Base-by-base conservation (phyloP, 2,329 filamentous ascomycete species). In the Nemania abortiva region DNA sequence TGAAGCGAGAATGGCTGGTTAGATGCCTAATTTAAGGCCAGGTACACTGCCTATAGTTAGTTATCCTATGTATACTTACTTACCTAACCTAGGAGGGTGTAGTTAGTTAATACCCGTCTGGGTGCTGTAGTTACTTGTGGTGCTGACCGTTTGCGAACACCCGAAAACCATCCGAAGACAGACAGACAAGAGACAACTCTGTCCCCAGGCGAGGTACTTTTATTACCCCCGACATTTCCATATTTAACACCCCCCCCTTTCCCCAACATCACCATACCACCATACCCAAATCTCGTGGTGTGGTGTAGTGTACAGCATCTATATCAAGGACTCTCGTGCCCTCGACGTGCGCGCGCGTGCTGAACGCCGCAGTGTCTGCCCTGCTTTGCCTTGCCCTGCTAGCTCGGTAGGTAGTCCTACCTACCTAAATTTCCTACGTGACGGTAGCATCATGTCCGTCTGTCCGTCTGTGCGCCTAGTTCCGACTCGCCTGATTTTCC, bases 241-340 rank as follows among this genome's bases (percentile, higher is more conserved):
- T 47, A 10, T 47, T 18, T 55, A 22, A 24, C 1, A 20, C 22
- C 31, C 53, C 22, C 52, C n/a, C 49, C 53, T 27, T 45, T 20
- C 49, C 20, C 63, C 56, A 54, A 54, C 24, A 42, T 63, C 39
- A 39, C 45, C 34, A 47, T 6, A 27, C 24, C 24, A 27, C 24
- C 24, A 27, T 2, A 27, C 24, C 24, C 5, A 5, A 27, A 15
- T n/a, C 24, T n/a, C 24, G 2, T 39, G 6, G 29, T 24, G 54
- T 45, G 11, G 22, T 24, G 31, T 34, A 34, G 11, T 22, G 18
- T 55, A 31, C 13, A 47, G 34, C 29, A 55, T 5, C 6, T 60
- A 60, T 68, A 62, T 66, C 27, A 66, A 66, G 58, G 67, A 63
- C 57, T 49, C 11, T 69, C 47, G 53, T 55, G 53, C 22, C 37